phyloP scores from a whole-genome alignment of 176 grass and related monocot genomes.

The Ampelocalamus luodianensis region DNA sequence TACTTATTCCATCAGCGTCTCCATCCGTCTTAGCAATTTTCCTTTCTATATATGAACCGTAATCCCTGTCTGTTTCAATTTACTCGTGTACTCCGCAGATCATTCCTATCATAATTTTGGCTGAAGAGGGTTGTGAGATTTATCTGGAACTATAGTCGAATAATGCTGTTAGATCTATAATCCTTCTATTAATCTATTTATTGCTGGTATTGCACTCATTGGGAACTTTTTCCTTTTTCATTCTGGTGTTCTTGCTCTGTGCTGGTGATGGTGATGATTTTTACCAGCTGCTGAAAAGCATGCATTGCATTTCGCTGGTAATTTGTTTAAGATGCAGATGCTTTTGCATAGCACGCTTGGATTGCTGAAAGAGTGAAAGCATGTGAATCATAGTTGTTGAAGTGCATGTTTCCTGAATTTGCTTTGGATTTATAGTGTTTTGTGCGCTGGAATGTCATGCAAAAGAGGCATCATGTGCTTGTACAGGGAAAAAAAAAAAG shows the following conservation, averaged over 20 bases:
- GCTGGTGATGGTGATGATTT: not conserved
- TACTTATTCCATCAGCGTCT: not conserved
- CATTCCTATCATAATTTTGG: conserved; percentile 55
- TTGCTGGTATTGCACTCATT: not conserved
- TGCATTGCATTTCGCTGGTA: not conserved
- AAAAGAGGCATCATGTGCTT: not conserved
- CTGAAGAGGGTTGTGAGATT: conserved; percentile 55
- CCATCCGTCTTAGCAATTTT: conserved; percentile 36
- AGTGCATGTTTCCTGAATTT: not conserved
- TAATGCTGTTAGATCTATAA: conserved; percentile 50
- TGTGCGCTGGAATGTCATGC: not conserved
- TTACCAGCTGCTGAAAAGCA: not conserved
- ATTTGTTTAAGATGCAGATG: not conserved
- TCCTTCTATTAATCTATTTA: conserved; percentile 19
- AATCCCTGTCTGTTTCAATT: conserved; percentile 9
- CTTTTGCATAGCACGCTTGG: not conserved
- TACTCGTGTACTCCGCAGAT: conserved; percentile 11
- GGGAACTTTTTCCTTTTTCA: not conserved
- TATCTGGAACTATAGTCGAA: conserved; percentile 51
- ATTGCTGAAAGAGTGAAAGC: not conserved
- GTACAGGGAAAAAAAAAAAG: not conserved
- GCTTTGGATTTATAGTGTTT: not conserved
- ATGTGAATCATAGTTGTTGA: not conserved
- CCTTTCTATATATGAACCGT: conserved; percentile 41
- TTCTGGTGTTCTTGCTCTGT: not conserved